Conservation (phyloP, 768 basidiomycete species). For the Mrakia gelida region DNA sequence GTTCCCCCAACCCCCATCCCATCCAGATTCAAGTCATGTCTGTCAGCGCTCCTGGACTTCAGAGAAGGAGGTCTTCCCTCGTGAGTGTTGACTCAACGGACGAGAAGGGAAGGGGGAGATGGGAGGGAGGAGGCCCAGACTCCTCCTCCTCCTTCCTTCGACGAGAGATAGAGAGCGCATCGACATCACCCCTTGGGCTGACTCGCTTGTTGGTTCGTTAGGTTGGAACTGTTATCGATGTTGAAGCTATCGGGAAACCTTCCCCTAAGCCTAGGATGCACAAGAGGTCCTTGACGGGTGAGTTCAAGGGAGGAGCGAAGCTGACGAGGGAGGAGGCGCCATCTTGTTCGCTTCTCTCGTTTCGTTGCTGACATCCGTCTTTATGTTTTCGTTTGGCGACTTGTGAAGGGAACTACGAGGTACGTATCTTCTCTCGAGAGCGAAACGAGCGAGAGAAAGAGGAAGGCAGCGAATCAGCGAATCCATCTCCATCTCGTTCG, state of each 20-base stretch:
- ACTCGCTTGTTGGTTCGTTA: too few relatives aligned
- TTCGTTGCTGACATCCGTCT: too few relatives aligned
- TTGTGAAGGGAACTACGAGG: neutral
- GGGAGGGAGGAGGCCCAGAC: neutral
- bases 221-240: conserved; percentile 12
- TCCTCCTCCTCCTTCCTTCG: neutral
- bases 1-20: neutral
- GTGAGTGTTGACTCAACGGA: neutral
- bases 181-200: too few relatives aligned
- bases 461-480: too few relatives aligned
- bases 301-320: neutral
- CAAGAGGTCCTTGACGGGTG: conserved; percentile 18
- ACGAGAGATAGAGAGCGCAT: too few relatives aligned
- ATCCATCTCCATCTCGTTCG: too few relatives aligned
- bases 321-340: too few relatives aligned
- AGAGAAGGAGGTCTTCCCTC: neutral
- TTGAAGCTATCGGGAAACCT: conserved; percentile 10
- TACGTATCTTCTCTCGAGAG: neutral
- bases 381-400: too few relatives aligned
- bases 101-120: neutral
- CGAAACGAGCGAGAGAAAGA: neutral
- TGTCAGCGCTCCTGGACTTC: neutral
- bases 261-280: conserved; percentile 2
- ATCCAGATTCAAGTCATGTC: neutral
- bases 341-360: too few relatives aligned